Base-by-base conservation (phyloP, 352 stramenopile genomes). In the Phytophthora macrochlamydospora region DNA sequence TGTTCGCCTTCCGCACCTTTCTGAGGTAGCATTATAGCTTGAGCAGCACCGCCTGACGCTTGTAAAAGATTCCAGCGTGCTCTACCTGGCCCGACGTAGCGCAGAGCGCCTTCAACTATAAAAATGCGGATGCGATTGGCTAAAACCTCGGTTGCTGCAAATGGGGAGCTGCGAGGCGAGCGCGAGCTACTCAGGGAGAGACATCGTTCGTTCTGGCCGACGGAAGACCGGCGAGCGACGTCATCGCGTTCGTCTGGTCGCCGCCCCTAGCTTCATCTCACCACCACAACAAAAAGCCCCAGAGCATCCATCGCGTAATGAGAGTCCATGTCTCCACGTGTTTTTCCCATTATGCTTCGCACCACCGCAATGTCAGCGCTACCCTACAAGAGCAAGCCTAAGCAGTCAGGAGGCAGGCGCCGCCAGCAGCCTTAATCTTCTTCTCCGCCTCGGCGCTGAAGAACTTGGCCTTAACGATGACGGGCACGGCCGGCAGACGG, bases 381-480 rank as follows among this genome's bases (percentile, higher is more conserved):
- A 70, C 51, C 73, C 60, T 45, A 66, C 18, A 24, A 24, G 56
- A 45, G 68, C 68, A 55, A 71, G 69, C 83, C 98, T 99, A 99
- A 78, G 96, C 96, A 78, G 91, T 97, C 60, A 99, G 84, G 63
- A 99, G 83, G 85, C 97, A 99, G 51, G 98, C 98, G 69, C 98
- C 98, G 78, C 98, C 98, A 54, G 96, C 97, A 57, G 83, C 97
- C 85, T 99, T 99, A 79, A 99, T 99, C 90, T 99, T 99, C 88
- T 99, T 98, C 87, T 99, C 98, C n/a, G 98, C 98, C 71, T 97
- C 89, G 71, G 98, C 95, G 64, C 91, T 99, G 87, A 99, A 99
- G 88, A 97, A 99, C 83, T 99, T 99, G 60, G 98, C 98, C 94
- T 99, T 99, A 61, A 99, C 98, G 84, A 99, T 99, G 45, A 99